Base-by-base conservation (phyloP, 768 basidiomycete genomes). In the Psilocybe cyanescens region DNA sequence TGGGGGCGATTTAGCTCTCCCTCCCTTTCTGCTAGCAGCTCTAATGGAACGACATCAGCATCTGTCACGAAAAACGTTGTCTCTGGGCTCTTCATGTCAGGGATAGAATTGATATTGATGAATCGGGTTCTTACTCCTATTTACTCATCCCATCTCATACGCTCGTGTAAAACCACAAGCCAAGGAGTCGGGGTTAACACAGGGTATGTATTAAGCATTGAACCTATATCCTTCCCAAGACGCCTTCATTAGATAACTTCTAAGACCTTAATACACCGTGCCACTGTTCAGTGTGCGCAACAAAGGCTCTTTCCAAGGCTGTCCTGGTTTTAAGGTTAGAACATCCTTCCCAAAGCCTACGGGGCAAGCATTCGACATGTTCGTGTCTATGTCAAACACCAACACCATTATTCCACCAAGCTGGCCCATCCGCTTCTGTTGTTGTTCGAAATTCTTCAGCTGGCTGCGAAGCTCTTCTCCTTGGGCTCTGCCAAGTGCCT, bases 321-420 rank as follows among this genome's bases (percentile, higher is more conserved):
- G 17, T 29, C 55, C 55, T 3, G 44, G 19, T n/a, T 47, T 46
- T 12, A 57, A 30, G 3, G 3, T 28, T 5, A 30, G 31, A 6
- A 57, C 33, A 11, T 47, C 55, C 24, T 57, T 35, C 39, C 55
- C 55, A 9, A 57, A 57, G 9, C 55, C 46, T 17, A 41, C 39
- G 4, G 55, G 55, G 45, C 55, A 57, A 9, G 46, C 55, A 57
- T 57, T 57, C 29, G 46, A 46, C 3, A 47, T 7, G 4, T n/a
- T n/a, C 8, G 55, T 57, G 4, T 47, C 46, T 29, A 35, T 16
- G 9, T 57, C 46, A 29, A 24, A 19, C 8, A 57, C 55, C 41
- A 57, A 17, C 39, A 57, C 55, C 30, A 57, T 46, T 28, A 57
- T 46, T 14, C 55, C 55, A 17, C 55, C 33, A 35, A 57, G 39